phyloP scores from a whole-genome alignment of 192 early-diverging fungal genomes.

The Umbelopsis sp. region DNA sequence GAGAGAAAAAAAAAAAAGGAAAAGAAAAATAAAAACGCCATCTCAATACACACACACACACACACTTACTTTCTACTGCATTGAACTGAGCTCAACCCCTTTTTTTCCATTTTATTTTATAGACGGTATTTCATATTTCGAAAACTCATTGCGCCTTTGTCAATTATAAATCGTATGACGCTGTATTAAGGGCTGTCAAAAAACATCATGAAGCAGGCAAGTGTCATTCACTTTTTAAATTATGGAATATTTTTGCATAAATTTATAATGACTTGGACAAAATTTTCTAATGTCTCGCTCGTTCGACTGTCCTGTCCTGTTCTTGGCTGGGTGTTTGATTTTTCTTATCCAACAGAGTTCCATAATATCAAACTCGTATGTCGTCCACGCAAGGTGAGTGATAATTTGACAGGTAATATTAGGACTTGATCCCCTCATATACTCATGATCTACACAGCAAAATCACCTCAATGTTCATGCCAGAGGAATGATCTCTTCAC shows the following conservation, averaged over 20 bases:
- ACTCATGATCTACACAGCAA: background rate
- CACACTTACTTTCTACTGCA: background rate
- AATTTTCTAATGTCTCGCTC: background rate
- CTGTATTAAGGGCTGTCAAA: conserved; percentile 41
- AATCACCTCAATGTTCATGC: background rate
- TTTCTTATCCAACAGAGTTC: conserved; percentile 33
- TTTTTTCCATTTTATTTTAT: background rate
- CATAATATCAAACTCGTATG: conserved; percentile 46
- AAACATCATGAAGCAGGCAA: conserved; percentile 45
- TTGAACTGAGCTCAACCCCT: too few species aligned
- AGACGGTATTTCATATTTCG: conserved; percentile 50
- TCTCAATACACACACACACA: conserved; percentile 4
- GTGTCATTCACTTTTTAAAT: too few species aligned
- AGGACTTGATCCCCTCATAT: background rate
- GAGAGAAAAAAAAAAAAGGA: background rate
- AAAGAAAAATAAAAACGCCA: too few species aligned
- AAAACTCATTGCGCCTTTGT: conserved; percentile 55
- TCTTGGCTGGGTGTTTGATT: background rate
- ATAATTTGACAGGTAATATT: background rate
- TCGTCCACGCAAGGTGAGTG: conserved; percentile 42
- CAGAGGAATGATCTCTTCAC: background rate
- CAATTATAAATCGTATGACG: conserved; percentile 50
- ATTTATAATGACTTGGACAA: background rate
- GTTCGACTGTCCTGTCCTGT: too few species aligned
- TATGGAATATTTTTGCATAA: too few species aligned